Evolutionary conservation across 176 grass and related monocot species (phyloP), one percentile per base, ranked within the genome.

Genomic region (Juncus inflexus): DNA sequence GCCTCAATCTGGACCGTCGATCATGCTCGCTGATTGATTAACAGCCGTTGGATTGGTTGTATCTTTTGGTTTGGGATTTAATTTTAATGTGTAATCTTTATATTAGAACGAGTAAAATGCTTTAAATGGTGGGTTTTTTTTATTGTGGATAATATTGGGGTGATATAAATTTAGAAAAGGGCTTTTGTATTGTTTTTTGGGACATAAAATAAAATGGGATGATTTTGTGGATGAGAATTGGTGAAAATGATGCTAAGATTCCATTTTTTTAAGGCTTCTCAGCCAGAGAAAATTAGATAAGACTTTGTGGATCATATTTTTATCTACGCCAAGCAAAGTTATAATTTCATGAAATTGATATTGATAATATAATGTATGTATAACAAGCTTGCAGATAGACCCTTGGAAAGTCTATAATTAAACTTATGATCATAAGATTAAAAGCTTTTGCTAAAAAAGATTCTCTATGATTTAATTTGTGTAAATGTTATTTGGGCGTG

Each of bases 201-300:
- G 28, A 61, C 1, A 56, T 11, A 56, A 35, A 16, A 63, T 63
- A 38, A 28, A 35, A 16, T 52, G 41, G 42, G 61, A 42, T 72
- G 78, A 80, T 73, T 75, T 77, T 80, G 13, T 73, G 69, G 69
- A 60, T 50, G 41, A 47, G 43, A 47, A 47, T 47, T 64, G 81
- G 73, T 55, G 57, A 10, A 70, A 81, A 74, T 65, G 74, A 75
- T 85, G 78, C 76, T 70, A 45, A 72, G 71, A 83, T 75, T 85
- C 72, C 76, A 63, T 61, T 55, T 53, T 53, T 57, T 74, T 66
- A 61, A 63, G 51, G 40, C 65, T 78, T 64, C 50, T 14, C 6
- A 11, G 41, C 84, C 84, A 71, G 72, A 80, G 67, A 72, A 85
- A 56, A 80, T 83, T 83, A 92, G 90, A 94, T 89, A 94, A 83